These are phyloP conservation scores for Acer negundo DNA, from an alignment of 345 rosid species.

Conservation along the genomic window DNA sequence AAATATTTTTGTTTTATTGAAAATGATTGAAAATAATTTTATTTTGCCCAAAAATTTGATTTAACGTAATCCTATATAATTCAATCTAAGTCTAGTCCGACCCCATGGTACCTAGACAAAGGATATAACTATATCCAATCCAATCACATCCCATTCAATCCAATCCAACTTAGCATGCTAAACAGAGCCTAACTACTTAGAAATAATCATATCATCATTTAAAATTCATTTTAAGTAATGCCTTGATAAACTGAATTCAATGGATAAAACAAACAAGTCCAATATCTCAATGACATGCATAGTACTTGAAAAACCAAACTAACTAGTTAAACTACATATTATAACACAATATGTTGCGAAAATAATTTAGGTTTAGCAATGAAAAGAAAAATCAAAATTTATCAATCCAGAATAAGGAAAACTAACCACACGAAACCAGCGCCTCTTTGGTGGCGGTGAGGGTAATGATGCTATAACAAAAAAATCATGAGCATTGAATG, in stretches of 20 bases:
- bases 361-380: background rate
- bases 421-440: constrained; percentile 91
- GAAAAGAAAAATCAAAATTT: constrained; percentile 3
- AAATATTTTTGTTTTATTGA: too few species aligned
- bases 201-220: background rate
- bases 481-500: constrained; percentile 79
- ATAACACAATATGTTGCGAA: background rate
- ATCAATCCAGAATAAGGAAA: background rate
- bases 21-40: too few species aligned
- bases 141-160: background rate
- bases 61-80: background rate
- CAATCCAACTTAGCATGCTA: background rate
- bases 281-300: background rate
- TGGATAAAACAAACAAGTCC: background rate
- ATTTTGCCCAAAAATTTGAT: background rate
- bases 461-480: constrained; percentile 68
- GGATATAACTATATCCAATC: background rate
- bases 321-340: background rate
- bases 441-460: constrained; percentile 51
- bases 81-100: background rate
- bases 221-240: background rate
- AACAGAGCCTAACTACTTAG: background rate
- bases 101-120: background rate
- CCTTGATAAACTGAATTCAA: background rate
- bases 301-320: background rate